These are phyloP conservation scores for Tagetes erecta DNA, from an alignment of 129 eudicot genomes.

Conservation along the genomic window DNA sequence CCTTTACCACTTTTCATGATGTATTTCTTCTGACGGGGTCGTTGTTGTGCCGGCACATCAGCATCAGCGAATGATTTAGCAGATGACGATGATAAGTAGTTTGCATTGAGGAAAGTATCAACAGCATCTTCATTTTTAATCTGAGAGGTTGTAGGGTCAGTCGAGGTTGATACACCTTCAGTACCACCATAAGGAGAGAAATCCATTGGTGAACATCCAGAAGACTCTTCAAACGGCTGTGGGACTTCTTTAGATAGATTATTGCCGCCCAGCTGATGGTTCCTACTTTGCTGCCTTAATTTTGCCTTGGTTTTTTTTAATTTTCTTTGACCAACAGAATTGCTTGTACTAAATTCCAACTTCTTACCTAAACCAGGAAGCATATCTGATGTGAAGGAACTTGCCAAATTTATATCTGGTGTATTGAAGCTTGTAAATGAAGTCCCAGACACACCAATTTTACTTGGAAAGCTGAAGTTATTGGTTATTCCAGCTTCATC, in stretches of 20 bases:
- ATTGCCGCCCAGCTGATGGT: conserved; percentile 23
- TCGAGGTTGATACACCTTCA: conserved; percentile 34
- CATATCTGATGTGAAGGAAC: conserved; percentile 45
- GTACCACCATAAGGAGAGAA: conserved; percentile 73
- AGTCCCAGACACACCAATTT: conserved; percentile 24
- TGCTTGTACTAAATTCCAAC: conserved; percentile 38
- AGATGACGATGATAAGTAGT: conserved; percentile 25
- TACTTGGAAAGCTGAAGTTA: conserved; percentile 37
- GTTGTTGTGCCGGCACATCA: conserved; percentile 44
- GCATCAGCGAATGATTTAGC: conserved; percentile 40
- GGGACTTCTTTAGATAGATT: conserved; percentile 32
- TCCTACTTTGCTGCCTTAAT: conserved; percentile 35
- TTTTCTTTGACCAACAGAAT: conserved; percentile 42
- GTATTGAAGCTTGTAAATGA: conserved; percentile 44
- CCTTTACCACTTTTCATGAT: conserved; percentile 52
- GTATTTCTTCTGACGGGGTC: conserved; percentile 61
- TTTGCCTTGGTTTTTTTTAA: conserved; percentile 58
- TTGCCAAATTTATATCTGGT: conserved; percentile 41
- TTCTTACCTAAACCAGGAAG: conserved; percentile 45
- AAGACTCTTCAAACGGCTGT: conserved; percentile 45
- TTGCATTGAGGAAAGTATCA: conserved; percentile 19
- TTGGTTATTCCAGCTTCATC: conserved; percentile 38
- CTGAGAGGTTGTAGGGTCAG: conserved; percentile 38
- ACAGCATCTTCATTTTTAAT: conserved; percentile 25
- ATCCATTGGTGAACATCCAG: conserved; percentile 93